phyloP scores from a whole-genome alignment of 345 rosid genomes.

The Aurinia saxatilis region DNA sequence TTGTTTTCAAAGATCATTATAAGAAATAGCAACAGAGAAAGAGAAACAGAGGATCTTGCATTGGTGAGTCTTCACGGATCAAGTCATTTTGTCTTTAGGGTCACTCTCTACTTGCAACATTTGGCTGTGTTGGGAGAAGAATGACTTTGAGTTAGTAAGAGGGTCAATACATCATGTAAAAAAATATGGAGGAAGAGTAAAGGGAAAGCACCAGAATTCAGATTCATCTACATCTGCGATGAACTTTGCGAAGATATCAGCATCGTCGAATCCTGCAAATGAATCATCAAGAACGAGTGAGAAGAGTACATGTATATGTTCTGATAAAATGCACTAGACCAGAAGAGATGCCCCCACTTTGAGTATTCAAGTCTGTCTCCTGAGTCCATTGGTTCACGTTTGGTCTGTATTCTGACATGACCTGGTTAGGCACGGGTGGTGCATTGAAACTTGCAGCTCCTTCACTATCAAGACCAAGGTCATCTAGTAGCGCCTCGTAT shows the following conservation, averaged over 20 bases:
- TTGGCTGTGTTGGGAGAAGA: conserved; percentile 35
- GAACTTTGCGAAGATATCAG: conserved; percentile 38
- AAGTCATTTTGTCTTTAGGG: conserved; percentile 19
- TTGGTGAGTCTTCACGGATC: conserved; percentile 11
- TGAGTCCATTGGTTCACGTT: conserved; percentile 35
- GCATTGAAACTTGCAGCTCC: conserved; percentile 19
- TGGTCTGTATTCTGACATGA: conserved; percentile 39
- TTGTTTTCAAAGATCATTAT: background rate
- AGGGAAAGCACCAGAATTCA: conserved; percentile 41
- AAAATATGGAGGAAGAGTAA: background rate
- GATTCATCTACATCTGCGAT: conserved; percentile 42
- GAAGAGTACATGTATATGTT: background rate
- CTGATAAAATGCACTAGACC: background rate
- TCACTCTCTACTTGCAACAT: conserved; percentile 9
- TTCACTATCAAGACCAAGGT: conserved; percentile 56
- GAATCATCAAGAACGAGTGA: conserved; percentile 5
- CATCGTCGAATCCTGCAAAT: conserved; percentile 37
- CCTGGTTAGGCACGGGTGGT: conserved; percentile 29
- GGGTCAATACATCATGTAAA: background rate
- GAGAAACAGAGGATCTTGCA: background rate
- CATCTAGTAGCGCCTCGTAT: conserved; percentile 59
- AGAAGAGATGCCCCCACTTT: conserved; percentile 29
- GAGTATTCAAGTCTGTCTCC: conserved; percentile 29
- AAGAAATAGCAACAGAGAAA: too few species aligned
- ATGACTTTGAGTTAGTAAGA: background rate